Percentiles rank a stretch among this genome's conserved stretches.
phyloP scores from a whole-genome alignment of 164 flowering plant genomes.

The Protea cynaroides region DNA sequence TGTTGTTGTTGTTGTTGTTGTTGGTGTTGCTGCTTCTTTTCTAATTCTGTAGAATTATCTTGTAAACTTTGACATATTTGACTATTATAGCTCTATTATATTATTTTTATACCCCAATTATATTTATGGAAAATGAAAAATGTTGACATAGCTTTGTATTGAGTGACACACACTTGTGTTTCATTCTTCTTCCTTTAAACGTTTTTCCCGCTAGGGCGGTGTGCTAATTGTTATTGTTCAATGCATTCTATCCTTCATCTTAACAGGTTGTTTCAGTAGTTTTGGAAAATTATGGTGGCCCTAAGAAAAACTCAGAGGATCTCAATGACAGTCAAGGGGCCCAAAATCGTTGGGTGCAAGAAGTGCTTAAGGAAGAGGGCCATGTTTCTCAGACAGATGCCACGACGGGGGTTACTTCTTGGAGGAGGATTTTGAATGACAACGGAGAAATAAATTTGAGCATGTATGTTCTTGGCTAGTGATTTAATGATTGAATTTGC shows the following conservation, averaged over 20 bases:
- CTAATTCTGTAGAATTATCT: too few relatives aligned
- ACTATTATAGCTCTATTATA: too few relatives aligned
- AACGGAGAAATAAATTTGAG: slow-evolving; percentile 65
- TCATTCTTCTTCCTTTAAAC: not conserved
- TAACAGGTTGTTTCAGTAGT: slow-evolving; percentile 70
- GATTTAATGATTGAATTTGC: slow-evolving; percentile 4
- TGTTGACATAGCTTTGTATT: too few relatives aligned
- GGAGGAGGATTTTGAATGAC: slow-evolving; percentile 58
- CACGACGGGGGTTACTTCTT: slow-evolving; percentile 54
- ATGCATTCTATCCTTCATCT: not conserved
- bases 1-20: too few relatives aligned
- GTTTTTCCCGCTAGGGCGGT: not conserved
- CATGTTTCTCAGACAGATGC: slow-evolving; percentile 30
- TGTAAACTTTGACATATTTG: too few relatives aligned
- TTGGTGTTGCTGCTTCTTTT: too few relatives aligned
- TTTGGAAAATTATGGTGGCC: slow-evolving; percentile 69
- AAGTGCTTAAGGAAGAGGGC: slow-evolving; percentile 63
- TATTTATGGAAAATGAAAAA: too few relatives aligned
- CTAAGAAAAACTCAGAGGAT: slow-evolving; percentile 27
- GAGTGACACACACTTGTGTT: not conserved
- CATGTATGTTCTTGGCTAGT: slow-evolving; percentile 29
- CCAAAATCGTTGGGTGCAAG: slow-evolving; percentile 58
- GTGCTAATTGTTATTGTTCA: not conserved
- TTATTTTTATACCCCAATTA: too few relatives aligned
- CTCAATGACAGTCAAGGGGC: slow-evolving; percentile 22